Evolutionary conservation across 176 grass and related monocot genomes (phyloP), one percentile per base, ranked within the genome.

Genomic region (Triticum aestivum): DNA sequence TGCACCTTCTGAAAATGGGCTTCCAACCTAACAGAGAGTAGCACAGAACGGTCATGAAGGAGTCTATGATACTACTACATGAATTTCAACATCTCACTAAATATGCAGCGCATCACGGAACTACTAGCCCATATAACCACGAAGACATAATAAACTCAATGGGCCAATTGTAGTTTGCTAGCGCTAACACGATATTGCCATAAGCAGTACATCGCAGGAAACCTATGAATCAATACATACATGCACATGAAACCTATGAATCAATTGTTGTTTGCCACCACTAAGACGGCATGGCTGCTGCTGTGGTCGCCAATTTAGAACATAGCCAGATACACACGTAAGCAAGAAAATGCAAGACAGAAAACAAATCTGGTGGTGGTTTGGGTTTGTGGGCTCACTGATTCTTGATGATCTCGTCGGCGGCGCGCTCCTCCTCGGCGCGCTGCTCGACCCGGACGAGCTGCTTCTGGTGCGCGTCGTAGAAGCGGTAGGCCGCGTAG

Each of bases 1-100:
- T 99, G 92, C 71, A 94, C 92, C 32, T 88, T 97, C 42, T 99
- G 94, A 66, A 94, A 99, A 83, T 94, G 97, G n/a, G 52, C 87
- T 78, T 99, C 81, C 81, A 99, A 77, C 88, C 97, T 99, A 71
- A 33, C 9, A 78, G 45, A 8, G 6, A 83, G 58, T 1, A 63
- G 65, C 72, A 49, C 49, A 27, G 2, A 32, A 29, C 0, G 0
- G 29, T 73, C 75, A 10, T 24, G 71, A 62, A 69, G 6, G 13
- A 61, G 13, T 0, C 6, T 6, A 9, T 4, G 33, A 42, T 84
- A 11, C 2, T 81, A 64, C 38, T 34, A 37, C 6, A 21, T 72
- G 42, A 42, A 33, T 83, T 4, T 68, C 17, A 45, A 83, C 13
- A 11, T 29, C 13, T 20, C 14, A 5, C 44, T 56, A 20, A 4